Evolutionary conservation across 2,329 filamentous ascomycete genomes (phyloP).

Genomic region (Cercospora berteroae): DNA sequence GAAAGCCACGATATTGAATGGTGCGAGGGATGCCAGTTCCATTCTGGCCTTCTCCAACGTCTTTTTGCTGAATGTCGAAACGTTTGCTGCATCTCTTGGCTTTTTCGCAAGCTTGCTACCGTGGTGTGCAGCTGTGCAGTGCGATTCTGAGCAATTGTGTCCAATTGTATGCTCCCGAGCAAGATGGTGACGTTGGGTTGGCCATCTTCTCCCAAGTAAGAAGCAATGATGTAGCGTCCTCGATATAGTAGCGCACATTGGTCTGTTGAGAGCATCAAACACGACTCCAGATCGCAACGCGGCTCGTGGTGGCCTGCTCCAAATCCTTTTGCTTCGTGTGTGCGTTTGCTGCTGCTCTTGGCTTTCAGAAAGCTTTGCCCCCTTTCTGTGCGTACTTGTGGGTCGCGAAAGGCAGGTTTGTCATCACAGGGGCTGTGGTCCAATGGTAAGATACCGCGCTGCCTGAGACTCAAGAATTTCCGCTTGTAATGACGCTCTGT

Average conservation of each 20-base stretch:
- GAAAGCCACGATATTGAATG: not conserved
- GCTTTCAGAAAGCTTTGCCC: not conserved
- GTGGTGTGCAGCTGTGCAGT: not conserved
- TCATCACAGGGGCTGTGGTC: not conserved
- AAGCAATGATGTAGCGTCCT: not conserved
- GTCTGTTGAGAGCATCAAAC: not conserved
- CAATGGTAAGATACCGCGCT: not conserved
- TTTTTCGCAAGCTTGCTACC: not conserved
- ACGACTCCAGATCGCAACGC: not conserved
- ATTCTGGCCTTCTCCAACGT: constrained; percentile 6
- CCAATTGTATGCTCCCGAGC: not conserved
- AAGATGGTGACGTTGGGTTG: not conserved
- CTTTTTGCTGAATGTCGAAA: not conserved
- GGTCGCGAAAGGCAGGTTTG: not conserved
- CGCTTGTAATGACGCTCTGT: not conserved
- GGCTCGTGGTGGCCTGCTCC: not conserved
- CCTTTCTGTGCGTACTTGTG: not conserved
- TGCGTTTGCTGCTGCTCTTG: not conserved
- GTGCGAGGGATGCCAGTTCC: constrained; percentile 8
- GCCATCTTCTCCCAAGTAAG: not conserved
- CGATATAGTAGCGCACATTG: not conserved
- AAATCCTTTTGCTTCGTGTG: not conserved
- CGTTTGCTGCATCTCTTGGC: not conserved
- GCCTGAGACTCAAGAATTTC: not conserved
- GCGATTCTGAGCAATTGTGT: not conserved